phyloP scores from a whole-genome alignment of 2,329 filamentous ascomycete species.

The Diaporthe capsici region DNA sequence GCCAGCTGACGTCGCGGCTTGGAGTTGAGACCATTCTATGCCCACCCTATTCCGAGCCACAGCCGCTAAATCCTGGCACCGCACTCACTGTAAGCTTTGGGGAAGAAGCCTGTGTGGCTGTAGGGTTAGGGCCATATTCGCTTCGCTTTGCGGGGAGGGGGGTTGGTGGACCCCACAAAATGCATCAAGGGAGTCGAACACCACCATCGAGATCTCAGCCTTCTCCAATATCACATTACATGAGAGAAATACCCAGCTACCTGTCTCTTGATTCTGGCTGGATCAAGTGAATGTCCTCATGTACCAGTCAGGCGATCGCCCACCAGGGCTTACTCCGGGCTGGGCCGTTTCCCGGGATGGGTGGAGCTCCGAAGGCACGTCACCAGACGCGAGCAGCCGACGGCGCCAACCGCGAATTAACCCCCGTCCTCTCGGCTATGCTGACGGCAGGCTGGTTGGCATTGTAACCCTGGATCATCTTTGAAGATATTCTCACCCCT shows the following conservation, averaged over 20 bases:
- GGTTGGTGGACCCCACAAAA: background rate
- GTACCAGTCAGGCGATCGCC: constrained; percentile 1
- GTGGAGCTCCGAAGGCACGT: background rate
- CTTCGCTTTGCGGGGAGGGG: background rate
- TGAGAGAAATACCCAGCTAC: background rate
- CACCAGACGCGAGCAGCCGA: constrained; percentile 27
- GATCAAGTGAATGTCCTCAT: constrained; percentile 21
- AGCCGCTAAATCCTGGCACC: no score
- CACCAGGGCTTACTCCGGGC: background rate
- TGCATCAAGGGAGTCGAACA: background rate
- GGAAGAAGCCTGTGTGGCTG: no score
- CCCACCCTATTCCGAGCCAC: no score
- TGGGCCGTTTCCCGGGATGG: background rate
- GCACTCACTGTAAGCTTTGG: no score
- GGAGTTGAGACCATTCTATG: no score
- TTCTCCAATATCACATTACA: constrained; percentile 15
- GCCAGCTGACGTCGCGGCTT: no score
- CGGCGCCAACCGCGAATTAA: constrained; percentile 17
- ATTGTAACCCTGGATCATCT: constrained; percentile 13
- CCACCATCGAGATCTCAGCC: background rate
- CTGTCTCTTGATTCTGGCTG: background rate
- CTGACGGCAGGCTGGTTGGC: constrained; percentile 16
- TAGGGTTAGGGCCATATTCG: background rate
- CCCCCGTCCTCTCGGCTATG: background rate
- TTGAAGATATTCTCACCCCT: background rate